phyloP scores from a whole-genome alignment of 257 asterid genomes.

The Gentiana dahurica region DNA sequence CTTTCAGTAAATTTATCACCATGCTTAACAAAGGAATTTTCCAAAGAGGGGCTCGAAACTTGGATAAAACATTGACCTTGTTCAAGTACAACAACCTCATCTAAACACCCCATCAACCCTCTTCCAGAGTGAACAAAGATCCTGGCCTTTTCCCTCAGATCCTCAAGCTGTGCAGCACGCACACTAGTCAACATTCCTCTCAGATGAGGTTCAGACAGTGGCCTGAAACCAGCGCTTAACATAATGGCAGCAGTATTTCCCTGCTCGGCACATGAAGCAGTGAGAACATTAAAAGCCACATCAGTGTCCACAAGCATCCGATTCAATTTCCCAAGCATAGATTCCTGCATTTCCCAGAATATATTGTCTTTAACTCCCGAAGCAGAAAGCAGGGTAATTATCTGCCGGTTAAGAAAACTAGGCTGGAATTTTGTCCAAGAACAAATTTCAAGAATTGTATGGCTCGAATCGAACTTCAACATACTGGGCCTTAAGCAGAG shows the following conservation, averaged over 20 bases:
- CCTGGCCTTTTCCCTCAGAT: slow-evolving; percentile 71
- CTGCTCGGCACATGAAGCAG: slow-evolving; percentile 4
- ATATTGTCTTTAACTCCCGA: slow-evolving; percentile 45
- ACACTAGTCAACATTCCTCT: slow-evolving; percentile 75
- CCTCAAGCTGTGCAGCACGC: slow-evolving; percentile 87
- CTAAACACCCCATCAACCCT: slow-evolving; percentile 97
- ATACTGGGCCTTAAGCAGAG: slow-evolving; percentile 62
- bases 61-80: slow-evolving; percentile 86
- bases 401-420: slow-evolving; percentile 83
- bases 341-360: slow-evolving; percentile 76
- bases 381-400: slow-evolving; percentile 72
- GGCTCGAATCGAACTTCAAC: slow-evolving; percentile 69
- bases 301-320: slow-evolving; percentile 54
- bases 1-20: slow-evolving; percentile 49
- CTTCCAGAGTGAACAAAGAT: slow-evolving; percentile 72
- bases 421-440: slow-evolving; percentile 90
- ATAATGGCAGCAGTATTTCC: slow-evolving; percentile 73
- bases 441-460: slow-evolving; percentile 75
- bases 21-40: slow-evolving; percentile 57
- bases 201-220: slow-evolving; percentile 68
- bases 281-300: slow-evolving; percentile 65
- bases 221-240: slow-evolving; percentile 84
- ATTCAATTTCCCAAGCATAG: slow-evolving; percentile 54
- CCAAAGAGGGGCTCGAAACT: slow-evolving; percentile 59
- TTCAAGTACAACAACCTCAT: slow-evolving; percentile 68